These are phyloP conservation scores for Venturia effusa DNA, from an alignment of 2,329 filamentous ascomycete genomes.

Conservation along the genomic window DNA sequence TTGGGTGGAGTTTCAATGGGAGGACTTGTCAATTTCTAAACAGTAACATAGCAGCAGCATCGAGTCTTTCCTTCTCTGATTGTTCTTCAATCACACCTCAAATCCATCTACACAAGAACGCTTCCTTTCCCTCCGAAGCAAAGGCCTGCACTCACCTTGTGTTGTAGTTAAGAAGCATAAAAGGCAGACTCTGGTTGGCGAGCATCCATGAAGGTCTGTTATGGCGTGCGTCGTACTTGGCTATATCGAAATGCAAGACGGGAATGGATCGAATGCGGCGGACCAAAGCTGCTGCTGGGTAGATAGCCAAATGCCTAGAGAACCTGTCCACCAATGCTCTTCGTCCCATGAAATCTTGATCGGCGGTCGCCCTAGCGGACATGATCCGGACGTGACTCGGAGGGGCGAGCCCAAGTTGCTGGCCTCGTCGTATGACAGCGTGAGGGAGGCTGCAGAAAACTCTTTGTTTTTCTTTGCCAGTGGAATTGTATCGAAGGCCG, in stretches of 20 bases:
- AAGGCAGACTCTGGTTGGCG: not conserved
- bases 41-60: not conserved
- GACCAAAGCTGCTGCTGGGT: not conserved
- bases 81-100: not conserved
- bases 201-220: not conserved
- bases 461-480: too few relatives aligned
- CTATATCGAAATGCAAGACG: not conserved
- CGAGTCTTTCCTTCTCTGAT: slow-evolving; percentile 1
- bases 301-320: not conserved
- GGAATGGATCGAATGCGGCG: not conserved
- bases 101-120: not conserved
- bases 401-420: not conserved
- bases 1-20: not conserved
- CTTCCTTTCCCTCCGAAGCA: not conserved
- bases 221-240: not conserved
- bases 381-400: not conserved
- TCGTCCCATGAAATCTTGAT: not conserved
- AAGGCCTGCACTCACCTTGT: not conserved
- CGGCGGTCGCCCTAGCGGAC: too few relatives aligned
- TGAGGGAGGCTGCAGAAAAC: too few relatives aligned
- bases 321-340: not conserved
- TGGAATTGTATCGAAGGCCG: too few relatives aligned
- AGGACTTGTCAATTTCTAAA: not conserved
- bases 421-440: not conserved
- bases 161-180: slow-evolving; percentile 1